Evolutionary conservation across 1,139 yeast species (phyloP).

Genomic region (Blastobotrys apis): DNA sequence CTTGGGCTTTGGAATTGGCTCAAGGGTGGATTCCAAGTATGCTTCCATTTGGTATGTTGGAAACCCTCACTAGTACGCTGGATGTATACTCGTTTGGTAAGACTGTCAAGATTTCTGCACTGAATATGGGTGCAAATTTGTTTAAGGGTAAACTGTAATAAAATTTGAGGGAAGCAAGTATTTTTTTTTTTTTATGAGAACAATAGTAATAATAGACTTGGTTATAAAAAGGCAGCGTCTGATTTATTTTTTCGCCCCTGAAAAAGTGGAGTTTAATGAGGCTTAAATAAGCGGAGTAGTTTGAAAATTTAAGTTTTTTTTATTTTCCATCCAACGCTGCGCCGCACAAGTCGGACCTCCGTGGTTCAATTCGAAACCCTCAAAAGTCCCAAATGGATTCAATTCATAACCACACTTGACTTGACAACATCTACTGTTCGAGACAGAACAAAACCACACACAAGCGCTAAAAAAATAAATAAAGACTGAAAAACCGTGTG

Average conservation of each 20-base stretch:
- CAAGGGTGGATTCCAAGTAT: slow-evolving; percentile 99
- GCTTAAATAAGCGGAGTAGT: no score
- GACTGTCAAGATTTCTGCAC: slow-evolving; percentile 71
- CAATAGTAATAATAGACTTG: no score
- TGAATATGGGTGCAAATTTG: slow-evolving; percentile 69
- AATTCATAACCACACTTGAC: slow-evolving; percentile 2
- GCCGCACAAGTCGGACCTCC: no score
- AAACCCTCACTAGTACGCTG: slow-evolving; percentile 71
- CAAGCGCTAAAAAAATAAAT: neutral
- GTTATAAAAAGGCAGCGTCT: neutral
- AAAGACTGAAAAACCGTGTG: no score
- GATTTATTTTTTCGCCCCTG: neutral
- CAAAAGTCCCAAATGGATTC: no score
- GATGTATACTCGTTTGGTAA: slow-evolving; percentile 65
- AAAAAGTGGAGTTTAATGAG: no score
- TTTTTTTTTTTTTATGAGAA: no score
- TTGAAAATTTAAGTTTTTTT: no score
- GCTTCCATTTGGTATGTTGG: slow-evolving; percentile 93
- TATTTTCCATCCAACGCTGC: no score
- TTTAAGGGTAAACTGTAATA: slow-evolving; percentile 63
- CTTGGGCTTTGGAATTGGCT: slow-evolving; percentile 90
- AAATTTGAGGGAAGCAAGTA: no score
- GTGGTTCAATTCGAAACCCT: no score
- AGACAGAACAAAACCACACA: neutral
- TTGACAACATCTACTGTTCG: neutral